A percentile compares a stretch with the other conserved stretches of the same genome.
Conservation (phyloP, 2,329 filamentous ascomycete species). For the Exophiala sideris region DNA sequence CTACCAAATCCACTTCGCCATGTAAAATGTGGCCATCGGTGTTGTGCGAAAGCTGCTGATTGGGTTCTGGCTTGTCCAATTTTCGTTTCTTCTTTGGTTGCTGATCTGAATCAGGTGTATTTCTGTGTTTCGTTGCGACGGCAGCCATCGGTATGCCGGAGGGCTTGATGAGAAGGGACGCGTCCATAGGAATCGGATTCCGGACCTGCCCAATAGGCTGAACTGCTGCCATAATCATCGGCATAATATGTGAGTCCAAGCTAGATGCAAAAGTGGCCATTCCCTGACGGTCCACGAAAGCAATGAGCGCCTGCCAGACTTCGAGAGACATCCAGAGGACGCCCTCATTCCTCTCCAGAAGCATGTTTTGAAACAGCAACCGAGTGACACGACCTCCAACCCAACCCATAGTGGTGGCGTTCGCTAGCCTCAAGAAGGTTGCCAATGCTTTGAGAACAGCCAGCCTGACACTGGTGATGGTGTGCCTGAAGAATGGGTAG, state of each 20-base stretch:
- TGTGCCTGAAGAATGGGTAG: conserved; percentile 94
- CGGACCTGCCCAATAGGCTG: conserved; percentile 90
- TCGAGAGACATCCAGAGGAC: conserved; percentile 80
- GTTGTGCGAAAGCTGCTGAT: conserved; percentile 73
- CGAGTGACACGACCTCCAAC: conserved; percentile 84
- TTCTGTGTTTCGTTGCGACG: conserved; percentile 37
- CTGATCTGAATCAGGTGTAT: conserved; percentile 41
- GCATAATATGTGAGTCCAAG: conserved; percentile 69
- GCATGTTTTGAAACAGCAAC: conserved; percentile 88
- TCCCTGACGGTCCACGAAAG: conserved; percentile 53
- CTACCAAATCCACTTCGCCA: conserved; percentile 91
- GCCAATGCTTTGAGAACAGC: conserved; percentile 88
- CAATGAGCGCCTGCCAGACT: conserved; percentile 67
- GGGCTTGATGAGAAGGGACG: conserved; percentile 82
- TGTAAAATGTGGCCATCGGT: conserved; percentile 98
- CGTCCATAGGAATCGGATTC: conserved; percentile 89
- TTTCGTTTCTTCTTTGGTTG: conserved; percentile 62
- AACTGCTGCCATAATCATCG: conserved; percentile 79
- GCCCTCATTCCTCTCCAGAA: conserved; percentile 84
- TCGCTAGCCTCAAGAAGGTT: conserved; percentile 86
- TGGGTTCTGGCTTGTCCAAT: conserved; percentile 75
- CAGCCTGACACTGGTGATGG: conserved; percentile 90
- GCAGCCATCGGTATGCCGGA: conserved; percentile 78
- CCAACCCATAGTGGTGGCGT: conserved; percentile 79
- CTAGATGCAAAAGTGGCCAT: conserved; percentile 63